phyloP scores from a whole-genome alignment of 1,139 yeast species.

The Nakaseomyces bracarensis region DNA sequence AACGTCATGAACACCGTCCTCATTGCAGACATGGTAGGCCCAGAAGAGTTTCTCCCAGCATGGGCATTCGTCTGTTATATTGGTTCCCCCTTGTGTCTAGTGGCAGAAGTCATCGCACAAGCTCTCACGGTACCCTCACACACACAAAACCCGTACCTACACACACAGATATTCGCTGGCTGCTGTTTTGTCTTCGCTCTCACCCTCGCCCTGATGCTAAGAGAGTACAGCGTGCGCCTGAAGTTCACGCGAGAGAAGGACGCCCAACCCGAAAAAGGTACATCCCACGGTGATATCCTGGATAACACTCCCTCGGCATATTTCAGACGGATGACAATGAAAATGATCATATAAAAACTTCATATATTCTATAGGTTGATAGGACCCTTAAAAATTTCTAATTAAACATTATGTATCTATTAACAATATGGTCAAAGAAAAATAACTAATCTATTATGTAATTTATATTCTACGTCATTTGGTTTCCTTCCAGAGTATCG shows the following conservation, averaged over 20 bases:
- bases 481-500: no score
- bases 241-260: constrained; percentile 12
- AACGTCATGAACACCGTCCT: constrained; percentile 55
- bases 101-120: constrained; percentile 47
- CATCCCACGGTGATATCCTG: background rate
- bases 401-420: no score
- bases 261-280: background rate
- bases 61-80: constrained; percentile 51
- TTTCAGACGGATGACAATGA: constrained; percentile 2
- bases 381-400: no score
- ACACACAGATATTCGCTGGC: constrained; percentile 57
- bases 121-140: constrained; percentile 35
- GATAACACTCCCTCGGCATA: background rate
- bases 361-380: no score
- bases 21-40: constrained; percentile 46
- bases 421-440: no score
- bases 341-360: background rate
- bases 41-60: constrained; percentile 46
- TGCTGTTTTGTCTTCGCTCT: constrained; percentile 37
- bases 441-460: no score
- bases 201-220: constrained; percentile 30
- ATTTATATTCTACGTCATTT: no score
- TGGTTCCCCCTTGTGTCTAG: constrained; percentile 40
- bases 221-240: constrained; percentile 37
- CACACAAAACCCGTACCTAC: constrained; percentile 41